Conservation (phyloP, 805 yeast genomes). For the Blastobotrys robertii region DNA sequence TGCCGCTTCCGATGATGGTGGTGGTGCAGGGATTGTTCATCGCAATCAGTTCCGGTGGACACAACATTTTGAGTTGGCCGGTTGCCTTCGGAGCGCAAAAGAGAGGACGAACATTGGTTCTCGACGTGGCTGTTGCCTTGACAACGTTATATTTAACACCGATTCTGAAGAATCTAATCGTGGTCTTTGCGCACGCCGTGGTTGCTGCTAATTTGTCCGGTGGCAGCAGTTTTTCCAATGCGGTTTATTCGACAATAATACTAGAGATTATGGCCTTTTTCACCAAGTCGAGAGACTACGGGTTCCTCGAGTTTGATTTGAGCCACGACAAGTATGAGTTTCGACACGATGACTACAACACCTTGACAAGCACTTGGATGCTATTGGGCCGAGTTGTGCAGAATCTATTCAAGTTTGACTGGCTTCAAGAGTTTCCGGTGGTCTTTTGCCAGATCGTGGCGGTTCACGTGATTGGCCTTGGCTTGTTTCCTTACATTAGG, state of each 20-base stretch:
- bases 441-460: constrained; percentile 24
- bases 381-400: too few relatives aligned
- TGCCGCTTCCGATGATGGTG: constrained; percentile 23
- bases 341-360: constrained; percentile 5
- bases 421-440: constrained; percentile 21
- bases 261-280: constrained; percentile 17
- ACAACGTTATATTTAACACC: constrained; percentile 14
- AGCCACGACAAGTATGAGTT: too few relatives aligned
- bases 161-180: constrained; percentile 9
- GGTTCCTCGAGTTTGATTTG: too few relatives aligned
- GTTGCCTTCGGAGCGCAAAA: not conserved
- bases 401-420: constrained; percentile 10
- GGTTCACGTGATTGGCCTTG: constrained; percentile 25
- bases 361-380: constrained; percentile 12
- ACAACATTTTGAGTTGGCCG: constrained; percentile 7
- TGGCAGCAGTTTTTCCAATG: constrained; percentile 22
- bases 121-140: constrained; percentile 17
- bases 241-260: constrained; percentile 23
- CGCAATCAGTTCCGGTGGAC: constrained; percentile 10
- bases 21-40: constrained; percentile 21
- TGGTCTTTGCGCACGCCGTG: constrained; percentile 24
- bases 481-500: constrained; percentile 22
- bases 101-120: constrained; percentile 10
- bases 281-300: not conserved
- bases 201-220: constrained; percentile 27